These are phyloP conservation scores for Xylaria sp. DNA, from an alignment of 2,329 filamentous ascomycete genomes.

Conservation along the genomic window DNA sequence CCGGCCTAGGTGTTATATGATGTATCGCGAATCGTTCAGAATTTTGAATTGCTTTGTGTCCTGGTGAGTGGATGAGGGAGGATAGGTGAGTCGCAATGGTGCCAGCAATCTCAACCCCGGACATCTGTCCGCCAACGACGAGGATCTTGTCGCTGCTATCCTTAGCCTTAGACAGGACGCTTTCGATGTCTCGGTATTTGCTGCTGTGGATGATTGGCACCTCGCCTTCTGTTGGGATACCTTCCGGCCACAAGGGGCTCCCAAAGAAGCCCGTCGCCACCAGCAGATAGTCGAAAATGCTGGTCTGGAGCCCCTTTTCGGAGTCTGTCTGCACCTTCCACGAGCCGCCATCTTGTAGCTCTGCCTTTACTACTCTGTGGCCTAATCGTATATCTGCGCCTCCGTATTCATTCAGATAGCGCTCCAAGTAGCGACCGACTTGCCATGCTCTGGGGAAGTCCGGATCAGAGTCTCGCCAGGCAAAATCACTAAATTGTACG, in stretches of 20 bases:
- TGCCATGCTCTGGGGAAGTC: constrained; percentile 82
- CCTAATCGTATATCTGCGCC: constrained; percentile 61
- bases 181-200: constrained; percentile 66
- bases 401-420: constrained; percentile 69
- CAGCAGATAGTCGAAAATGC: constrained; percentile 76
- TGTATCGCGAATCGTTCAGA: constrained; percentile 68
- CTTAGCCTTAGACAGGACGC: constrained; percentile 56
- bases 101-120: constrained; percentile 80
- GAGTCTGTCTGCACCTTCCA: constrained; percentile 58
- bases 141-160: constrained; percentile 69
- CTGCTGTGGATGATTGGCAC: constrained; percentile 75
- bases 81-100: constrained; percentile 79
- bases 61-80: constrained; percentile 66
- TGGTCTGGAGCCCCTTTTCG: constrained; percentile 54
- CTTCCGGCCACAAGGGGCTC: constrained; percentile 63
- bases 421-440: constrained; percentile 76
- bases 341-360: constrained; percentile 49
- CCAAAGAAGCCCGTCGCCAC: constrained; percentile 83
- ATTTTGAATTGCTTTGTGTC: constrained; percentile 53
- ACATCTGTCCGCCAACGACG: constrained; percentile 84
- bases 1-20: constrained; percentile 75
- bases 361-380: constrained; percentile 57
- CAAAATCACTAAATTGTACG: constrained; percentile 76
- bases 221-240: constrained; percentile 50
- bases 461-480: constrained; percentile 71